Evolutionary conservation across 257 asterid genomes (phyloP).

Genomic region (Orobanche coerulescens): DNA sequence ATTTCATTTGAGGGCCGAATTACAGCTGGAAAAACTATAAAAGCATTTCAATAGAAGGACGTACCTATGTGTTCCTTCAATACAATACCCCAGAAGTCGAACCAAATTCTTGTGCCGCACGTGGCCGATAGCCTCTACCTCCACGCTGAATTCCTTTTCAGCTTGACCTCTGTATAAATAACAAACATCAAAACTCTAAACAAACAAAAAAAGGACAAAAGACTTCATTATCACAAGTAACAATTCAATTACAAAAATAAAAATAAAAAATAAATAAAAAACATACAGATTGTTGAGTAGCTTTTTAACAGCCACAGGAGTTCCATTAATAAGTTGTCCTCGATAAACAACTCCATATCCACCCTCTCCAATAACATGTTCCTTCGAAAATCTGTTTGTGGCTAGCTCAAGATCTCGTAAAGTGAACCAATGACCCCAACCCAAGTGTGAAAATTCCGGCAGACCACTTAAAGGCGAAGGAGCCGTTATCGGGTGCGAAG

Average conservation of each 20-base stretch:
- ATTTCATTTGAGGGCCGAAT: no score
- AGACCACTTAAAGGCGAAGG: conserved; percentile 87
- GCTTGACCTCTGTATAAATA: conserved; percentile 74
- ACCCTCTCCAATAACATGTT: conserved; percentile 87
- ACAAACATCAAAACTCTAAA: conserved; percentile 7
- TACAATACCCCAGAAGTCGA: conserved; percentile 88
- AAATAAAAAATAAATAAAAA: background rate
- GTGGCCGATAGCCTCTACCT: conserved; percentile 96
- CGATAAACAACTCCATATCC: conserved; percentile 91
- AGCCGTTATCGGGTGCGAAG: conserved; percentile 57
- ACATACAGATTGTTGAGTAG: conserved; percentile 95
- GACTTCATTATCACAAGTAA: background rate
- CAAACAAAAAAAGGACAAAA: background rate
- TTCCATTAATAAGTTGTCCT: conserved; percentile 72
- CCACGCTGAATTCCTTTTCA: conserved; percentile 85
- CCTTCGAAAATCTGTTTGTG: conserved; percentile 75
- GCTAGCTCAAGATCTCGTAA: conserved; percentile 80
- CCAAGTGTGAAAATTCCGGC: conserved; percentile 87
- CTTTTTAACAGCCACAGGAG: conserved; percentile 82
- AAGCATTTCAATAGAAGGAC: background rate
- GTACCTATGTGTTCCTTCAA: conserved; percentile 99
- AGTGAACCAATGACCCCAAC: conserved; percentile 99
- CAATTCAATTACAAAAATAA: no score
- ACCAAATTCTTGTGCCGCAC: conserved; percentile 95
- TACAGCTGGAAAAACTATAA: background rate